Evolutionary conservation across 2,329 filamentous ascomycete genomes (phyloP).

Genomic region (Periconia sp.): DNA sequence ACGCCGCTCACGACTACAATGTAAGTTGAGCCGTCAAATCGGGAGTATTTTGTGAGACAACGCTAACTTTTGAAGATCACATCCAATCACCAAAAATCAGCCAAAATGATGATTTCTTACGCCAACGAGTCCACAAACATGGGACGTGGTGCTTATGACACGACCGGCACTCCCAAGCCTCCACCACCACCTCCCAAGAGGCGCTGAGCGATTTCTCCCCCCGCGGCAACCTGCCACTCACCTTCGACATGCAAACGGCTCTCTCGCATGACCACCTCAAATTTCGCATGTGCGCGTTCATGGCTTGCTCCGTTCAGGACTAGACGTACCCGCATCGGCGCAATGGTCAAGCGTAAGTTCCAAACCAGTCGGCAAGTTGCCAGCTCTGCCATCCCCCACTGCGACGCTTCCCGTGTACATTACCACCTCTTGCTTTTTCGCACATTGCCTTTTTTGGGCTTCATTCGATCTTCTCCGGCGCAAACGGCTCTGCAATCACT

Average conservation of each 20-base stretch:
- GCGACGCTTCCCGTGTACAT: background rate
- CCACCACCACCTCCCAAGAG: constrained; percentile 45
- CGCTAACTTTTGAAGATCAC: constrained; percentile 37
- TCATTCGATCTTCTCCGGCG: constrained; percentile 16
- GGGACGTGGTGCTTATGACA: constrained; percentile 54
- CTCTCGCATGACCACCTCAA: no score
- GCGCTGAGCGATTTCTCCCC: constrained; percentile 10
- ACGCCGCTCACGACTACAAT: constrained; percentile 14
- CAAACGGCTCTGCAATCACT: constrained; percentile 18
- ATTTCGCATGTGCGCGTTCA: no score
- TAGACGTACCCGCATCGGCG: constrained; percentile 28
- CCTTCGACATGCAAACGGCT: constrained; percentile 8
- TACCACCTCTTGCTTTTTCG: constrained; percentile 1
- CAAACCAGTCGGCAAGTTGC: constrained; percentile 22
- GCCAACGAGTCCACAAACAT: constrained; percentile 48
- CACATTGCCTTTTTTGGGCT: constrained; percentile 9
- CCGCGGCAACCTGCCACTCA: constrained; percentile 10
- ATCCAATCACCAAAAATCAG: constrained; percentile 21
- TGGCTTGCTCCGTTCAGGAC: constrained; percentile 26
- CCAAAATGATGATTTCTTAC: constrained; percentile 45
- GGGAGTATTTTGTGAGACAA: constrained; percentile 17
- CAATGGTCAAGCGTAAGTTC: constrained; percentile 35
- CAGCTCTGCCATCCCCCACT: constrained; percentile 1
- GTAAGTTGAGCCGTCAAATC: constrained; percentile 26
- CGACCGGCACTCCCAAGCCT: constrained; percentile 52